Base-by-base conservation (phyloP, 2,329 filamentous ascomycete species). In the Onygenales sp. region DNA sequence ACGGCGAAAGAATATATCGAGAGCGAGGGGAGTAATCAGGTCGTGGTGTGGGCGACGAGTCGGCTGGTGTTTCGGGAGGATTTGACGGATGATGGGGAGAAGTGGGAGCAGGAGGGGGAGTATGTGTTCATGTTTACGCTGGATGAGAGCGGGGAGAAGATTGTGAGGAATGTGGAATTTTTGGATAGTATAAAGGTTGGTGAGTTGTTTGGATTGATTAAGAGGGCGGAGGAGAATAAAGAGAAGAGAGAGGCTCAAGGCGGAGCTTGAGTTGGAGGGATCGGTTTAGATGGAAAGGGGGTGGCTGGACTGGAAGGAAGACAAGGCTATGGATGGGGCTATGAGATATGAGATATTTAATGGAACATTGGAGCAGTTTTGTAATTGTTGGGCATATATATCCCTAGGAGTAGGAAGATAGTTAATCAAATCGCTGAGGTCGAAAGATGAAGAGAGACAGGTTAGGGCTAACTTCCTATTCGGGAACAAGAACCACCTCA, bases 101-200 rank as follows among this genome's bases (percentile, higher is more conserved):
- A 7, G 35, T 50, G 47, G 47, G 35, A 36, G 11, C 41, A n/a
- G n/a, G 14, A 17, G 11, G 36, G 47, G 32, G 52, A 58, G 43
- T 56, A 55, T 36, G 54, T 55, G n/a, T 58, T 56, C 14, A 46
- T 58, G 21, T 42, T 56, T 17, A 54, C 32, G 13, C 48, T 58
- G 52, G 54, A 58, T 42, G 56, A 56, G 13, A 51, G 14, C 7
- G 21, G 31, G 17, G 52, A 56, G 36, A 56, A 43, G 42, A 38
- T 58, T 36, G 46, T 45, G 7, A 44, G 44, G 21, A 17, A 35
- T 35, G 32, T 54, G 32, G 46, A 50, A 50, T 57, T 58, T 54
- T 42, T 55, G 45, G 55, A 54, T 52, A 53, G 45, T 38, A 47
- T 50, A 27, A 50, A 11, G 13, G 56, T 43, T 8, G 56, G 52